These are phyloP conservation scores for Wickerhamiella cacticola DNA, from an alignment of 805 yeast species.

Conservation along the genomic window DNA sequence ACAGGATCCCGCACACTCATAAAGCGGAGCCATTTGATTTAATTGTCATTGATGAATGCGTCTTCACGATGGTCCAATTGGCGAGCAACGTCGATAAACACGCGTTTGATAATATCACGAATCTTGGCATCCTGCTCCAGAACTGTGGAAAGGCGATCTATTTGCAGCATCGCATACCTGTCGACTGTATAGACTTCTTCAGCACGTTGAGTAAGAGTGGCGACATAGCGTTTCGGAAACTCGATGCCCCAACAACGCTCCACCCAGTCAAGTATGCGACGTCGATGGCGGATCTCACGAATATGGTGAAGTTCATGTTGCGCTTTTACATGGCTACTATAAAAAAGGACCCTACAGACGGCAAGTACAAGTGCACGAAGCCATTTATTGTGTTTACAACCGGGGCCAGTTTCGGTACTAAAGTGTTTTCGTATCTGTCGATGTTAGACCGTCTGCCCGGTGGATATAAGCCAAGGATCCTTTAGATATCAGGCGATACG, in stretches of 20 bases:
- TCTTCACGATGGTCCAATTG: neutral
- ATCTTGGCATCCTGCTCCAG: neutral
- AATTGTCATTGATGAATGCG: neutral
- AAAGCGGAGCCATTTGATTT: no score
- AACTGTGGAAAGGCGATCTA: neutral
- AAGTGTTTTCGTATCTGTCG: neutral
- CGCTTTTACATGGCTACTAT: neutral
- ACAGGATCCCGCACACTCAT: no score
- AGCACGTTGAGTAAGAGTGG: neutral
- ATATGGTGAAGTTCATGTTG: neutral
- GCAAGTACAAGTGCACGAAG: neutral
- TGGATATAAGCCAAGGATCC: neutral
- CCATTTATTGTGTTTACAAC: neutral
- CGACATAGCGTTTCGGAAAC: neutral
- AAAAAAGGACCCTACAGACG: neutral
- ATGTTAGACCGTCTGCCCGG: neutral
- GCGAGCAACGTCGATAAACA: neutral
- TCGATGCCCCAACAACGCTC: neutral
- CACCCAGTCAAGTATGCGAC: neutral
- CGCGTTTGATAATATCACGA: neutral
- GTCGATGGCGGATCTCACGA: neutral
- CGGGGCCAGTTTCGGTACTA: neutral
- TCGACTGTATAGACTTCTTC: neutral
- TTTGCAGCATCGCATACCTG: neutral
- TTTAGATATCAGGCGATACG: no score